phyloP scores from a whole-genome alignment of 306 rosid genomes.

The Acacia crassicarpa region DNA sequence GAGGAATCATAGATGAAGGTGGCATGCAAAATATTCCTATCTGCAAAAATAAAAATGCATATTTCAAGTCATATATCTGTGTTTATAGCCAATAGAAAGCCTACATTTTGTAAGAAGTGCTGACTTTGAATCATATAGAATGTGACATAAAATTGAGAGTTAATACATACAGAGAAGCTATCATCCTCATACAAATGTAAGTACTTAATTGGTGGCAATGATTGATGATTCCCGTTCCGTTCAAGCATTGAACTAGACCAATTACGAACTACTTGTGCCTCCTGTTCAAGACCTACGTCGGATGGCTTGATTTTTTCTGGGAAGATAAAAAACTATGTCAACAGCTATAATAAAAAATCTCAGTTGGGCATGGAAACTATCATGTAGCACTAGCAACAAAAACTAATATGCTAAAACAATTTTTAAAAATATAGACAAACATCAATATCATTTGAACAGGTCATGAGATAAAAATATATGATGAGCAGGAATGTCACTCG shows the following conservation, averaged over 20 bases:
- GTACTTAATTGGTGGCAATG: conserved; percentile 85
- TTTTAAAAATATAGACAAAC: neutral
- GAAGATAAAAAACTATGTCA: neutral
- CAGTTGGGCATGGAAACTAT: neutral
- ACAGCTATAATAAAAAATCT: conserved; percentile 1
- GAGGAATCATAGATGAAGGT: conserved; percentile 81
- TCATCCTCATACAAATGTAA: conserved; percentile 85
- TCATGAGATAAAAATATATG: neutral
- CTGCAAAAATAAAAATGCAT: conserved; percentile 40
- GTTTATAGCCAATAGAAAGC: conserved; percentile 6
- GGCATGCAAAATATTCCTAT: conserved; percentile 99
- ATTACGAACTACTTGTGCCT: conserved; percentile 81
- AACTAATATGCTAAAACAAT: neutral
- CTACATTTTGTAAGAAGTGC: conserved; percentile 13
- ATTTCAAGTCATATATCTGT: neutral
- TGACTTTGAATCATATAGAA: neutral
- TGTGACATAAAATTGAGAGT: conserved; percentile 20
- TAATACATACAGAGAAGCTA: conserved; percentile 78
- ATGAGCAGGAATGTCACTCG: neutral
- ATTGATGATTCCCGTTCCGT: conserved; percentile 55
- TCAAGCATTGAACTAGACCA: conserved; percentile 58
- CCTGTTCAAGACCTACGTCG: conserved; percentile 50
- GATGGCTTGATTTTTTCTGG: conserved; percentile 47
- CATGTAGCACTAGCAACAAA: neutral
- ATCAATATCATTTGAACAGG: conserved; percentile 24